phyloP scores from a whole-genome alignment of 1,139 yeast genomes.

The Kodamaea anthophila region DNA sequence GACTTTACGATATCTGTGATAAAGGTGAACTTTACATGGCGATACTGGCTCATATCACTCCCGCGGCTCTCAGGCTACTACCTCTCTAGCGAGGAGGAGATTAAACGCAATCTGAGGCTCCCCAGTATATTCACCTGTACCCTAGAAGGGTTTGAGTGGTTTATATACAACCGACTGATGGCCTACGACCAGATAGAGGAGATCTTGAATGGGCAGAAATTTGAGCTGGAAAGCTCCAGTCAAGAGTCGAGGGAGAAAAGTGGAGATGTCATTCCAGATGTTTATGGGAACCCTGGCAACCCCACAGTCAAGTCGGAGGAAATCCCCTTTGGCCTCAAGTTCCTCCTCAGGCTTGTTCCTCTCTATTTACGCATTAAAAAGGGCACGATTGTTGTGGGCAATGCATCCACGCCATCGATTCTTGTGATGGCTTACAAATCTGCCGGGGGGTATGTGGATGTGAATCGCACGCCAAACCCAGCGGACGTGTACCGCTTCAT shows the following conservation, averaged over 20 bases:
- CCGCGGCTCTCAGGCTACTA: slow-evolving; percentile 44
- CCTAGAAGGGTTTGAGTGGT: slow-evolving; percentile 75
- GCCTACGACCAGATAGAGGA: slow-evolving; percentile 68
- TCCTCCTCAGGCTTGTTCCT: slow-evolving; percentile 46
- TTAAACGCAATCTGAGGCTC: slow-evolving; percentile 33
- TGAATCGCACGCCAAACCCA: slow-evolving; percentile 39
- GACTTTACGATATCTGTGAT: slow-evolving; percentile 67
- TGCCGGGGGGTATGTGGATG: slow-evolving; percentile 58
- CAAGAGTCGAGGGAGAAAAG: neutral
- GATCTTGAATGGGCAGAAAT: slow-evolving; percentile 16
- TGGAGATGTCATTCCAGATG: neutral
- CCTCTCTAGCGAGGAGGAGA: slow-evolving; percentile 18
- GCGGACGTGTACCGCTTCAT: slow-evolving; percentile 52
- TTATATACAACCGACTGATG: slow-evolving; percentile 67
- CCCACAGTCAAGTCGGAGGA: neutral
- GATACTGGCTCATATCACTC: slow-evolving; percentile 67
- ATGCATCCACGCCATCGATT: slow-evolving; percentile 67
- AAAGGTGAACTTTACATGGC: slow-evolving; percentile 77
- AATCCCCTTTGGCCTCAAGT: slow-evolving; percentile 2
- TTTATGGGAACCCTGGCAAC: neutral
- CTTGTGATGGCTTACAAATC: slow-evolving; percentile 54
- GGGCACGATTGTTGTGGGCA: slow-evolving; percentile 77
- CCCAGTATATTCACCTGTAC: slow-evolving; percentile 58
- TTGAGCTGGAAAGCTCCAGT: neutral
- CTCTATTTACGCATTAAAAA: slow-evolving; percentile 51